A percentile compares a stretch with the other conserved stretches of the same genome.
Conservation (phyloP, 192 early-diverging fungal species). For the Backusella parvicylindrica region DNA sequence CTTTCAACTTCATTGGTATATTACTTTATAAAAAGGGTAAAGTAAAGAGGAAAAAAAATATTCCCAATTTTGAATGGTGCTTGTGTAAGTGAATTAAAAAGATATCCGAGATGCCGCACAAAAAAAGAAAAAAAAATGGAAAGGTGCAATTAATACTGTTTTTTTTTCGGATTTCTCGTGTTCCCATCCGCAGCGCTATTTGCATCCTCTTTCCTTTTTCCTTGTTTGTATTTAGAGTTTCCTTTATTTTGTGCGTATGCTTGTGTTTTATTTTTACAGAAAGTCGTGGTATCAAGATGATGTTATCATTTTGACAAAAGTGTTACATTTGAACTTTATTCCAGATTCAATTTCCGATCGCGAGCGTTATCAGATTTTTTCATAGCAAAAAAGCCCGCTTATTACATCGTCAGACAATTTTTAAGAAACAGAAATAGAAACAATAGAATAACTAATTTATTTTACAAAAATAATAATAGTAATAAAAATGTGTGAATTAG, state of each 20-base stretch:
- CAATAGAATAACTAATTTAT: background rate
- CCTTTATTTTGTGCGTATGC: background rate
- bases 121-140: background rate
- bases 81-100: background rate
- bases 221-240: background rate
- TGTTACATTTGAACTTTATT: background rate
- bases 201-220: background rate
- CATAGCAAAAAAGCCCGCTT: background rate
- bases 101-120: background rate
- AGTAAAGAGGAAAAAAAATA: background rate
- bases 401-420: background rate
- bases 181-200: background rate
- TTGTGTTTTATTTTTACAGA: background rate
- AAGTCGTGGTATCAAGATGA: background rate
- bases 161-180: slow-evolving; percentile 2
- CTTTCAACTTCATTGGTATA: background rate
- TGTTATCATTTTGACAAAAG: background rate
- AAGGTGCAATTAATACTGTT: background rate
- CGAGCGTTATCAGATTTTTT: background rate
- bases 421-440: background rate
- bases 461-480: background rate
- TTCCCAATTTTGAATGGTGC: background rate
- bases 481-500: too few relatives aligned
- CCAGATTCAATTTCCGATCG: background rate
- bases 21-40: background rate